Base-by-base conservation (phyloP, 768 basidiomycete genomes). In the Gloeostereum incarnatum region DNA sequence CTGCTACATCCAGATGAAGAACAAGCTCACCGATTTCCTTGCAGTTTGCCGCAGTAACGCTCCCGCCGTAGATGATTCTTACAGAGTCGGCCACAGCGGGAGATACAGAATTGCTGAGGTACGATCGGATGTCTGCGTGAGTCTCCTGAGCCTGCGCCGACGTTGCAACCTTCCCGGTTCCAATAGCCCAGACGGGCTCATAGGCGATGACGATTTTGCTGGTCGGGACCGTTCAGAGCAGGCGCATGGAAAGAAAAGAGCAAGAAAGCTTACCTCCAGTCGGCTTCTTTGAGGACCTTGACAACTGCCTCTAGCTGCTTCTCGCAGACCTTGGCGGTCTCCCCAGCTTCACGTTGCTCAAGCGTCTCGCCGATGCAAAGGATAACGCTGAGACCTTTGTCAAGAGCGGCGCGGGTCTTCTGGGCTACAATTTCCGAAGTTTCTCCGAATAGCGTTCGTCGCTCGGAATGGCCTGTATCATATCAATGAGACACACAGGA, bases 121-220 rank as follows among this genome's bases (percentile, higher is more conserved):
- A 96, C 8, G 63, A 50, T 48, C 96, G 86, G 51, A 93, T 81
- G 43, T 82, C 76, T 26, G 71, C 73, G 54, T 99, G 96, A 2
- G 87, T 78, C 29, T 92, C 85, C 61, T 98, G 94, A 1, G 96
- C 96, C 65, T 97, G 86, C n/a, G 67, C 69, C 1, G 86, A 68
- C 22, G 88, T 88, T 31, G 94, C 94, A 37, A 96, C 93, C 59
- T 86, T 94, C 46, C 94, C 94, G 9, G 94, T 97, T 31, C 96
- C 96, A 58, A 98, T 98, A 23, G 96, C 94, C 94, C 96, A 98
- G 13, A 98, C 89, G 30, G 92, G 89, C 59, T 94, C 90, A 59
- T 93, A 99, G 14, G 96, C 96, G 51, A 99, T 72, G 41, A 99
- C 94, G 53, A 98, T 69, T 45, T 86, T 78, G 52, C 91, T 93